These are phyloP conservation scores for Athelia psychrophila DNA, from an alignment of 1,284 basidiomycete species.

Conservation along the genomic window DNA sequence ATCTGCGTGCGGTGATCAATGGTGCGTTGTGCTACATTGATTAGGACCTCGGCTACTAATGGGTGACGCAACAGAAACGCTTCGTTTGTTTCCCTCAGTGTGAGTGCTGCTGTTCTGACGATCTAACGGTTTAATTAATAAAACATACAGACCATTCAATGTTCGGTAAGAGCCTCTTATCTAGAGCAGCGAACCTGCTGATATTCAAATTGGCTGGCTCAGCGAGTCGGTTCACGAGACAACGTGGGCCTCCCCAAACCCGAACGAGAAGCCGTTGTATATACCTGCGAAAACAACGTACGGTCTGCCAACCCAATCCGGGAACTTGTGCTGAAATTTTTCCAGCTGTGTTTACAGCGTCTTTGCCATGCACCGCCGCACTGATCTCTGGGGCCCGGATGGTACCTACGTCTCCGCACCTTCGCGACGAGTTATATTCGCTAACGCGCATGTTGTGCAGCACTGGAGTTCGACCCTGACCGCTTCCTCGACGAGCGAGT, in stretches of 20 bases:
- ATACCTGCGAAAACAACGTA: conserved; percentile 48
- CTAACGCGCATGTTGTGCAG: conserved; percentile 13
- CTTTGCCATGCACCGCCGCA: conserved; percentile 59
- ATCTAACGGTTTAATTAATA: conserved; percentile 40
- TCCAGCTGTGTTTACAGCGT: conserved; percentile 48
- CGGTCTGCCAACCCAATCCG: conserved; percentile 5
- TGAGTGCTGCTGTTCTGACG: conserved; percentile 35
- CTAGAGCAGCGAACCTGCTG: too few relatives aligned
- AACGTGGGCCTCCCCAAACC: conserved; percentile 40
- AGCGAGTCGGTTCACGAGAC: conserved; percentile 40
- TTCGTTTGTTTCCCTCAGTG: conserved; percentile 60
- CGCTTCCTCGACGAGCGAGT: conserved; percentile 37
- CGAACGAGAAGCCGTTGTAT: conserved; percentile 46
- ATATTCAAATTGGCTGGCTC: conserved; percentile 41
- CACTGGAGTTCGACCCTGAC: conserved; percentile 43
- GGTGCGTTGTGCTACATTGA: conserved; percentile 25
- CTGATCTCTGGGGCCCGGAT: conserved; percentile 66
- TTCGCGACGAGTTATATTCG: neutral
- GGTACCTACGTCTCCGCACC: conserved; percentile 30
- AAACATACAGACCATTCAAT: conserved; percentile 42
- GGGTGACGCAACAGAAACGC: conserved; percentile 40
- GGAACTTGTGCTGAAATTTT: neutral
- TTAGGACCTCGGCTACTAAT: neutral
- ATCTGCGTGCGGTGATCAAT: conserved; percentile 47
- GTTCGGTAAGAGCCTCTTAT: conserved; percentile 40